These are phyloP conservation scores for Macroventuria anomochaeta DNA, from an alignment of 2,329 filamentous ascomycete species.

Conservation along the genomic window DNA sequence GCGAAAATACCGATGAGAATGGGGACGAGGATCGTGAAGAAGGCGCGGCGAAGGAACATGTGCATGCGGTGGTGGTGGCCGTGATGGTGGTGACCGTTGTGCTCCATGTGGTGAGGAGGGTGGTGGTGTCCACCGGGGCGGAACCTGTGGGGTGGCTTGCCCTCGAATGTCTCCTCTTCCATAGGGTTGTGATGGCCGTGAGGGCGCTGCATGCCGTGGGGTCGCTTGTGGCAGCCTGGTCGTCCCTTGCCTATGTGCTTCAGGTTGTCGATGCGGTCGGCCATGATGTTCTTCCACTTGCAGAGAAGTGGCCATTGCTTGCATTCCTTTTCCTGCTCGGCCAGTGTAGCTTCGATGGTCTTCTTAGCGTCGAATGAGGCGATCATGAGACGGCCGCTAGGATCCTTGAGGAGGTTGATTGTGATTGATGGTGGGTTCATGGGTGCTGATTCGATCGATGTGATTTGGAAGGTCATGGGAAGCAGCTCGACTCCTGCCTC, in stretches of 20 bases:
- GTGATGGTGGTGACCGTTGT: conserved; percentile 25
- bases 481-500: conserved; percentile 48
- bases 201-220: conserved; percentile 33
- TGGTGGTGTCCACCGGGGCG: conserved; percentile 36
- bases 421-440: conserved; percentile 43
- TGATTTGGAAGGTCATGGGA: conserved; percentile 48
- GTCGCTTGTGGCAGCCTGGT: conserved; percentile 41
- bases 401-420: conserved; percentile 48
- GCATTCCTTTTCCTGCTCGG: conserved; percentile 40
- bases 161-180: conserved; percentile 35
- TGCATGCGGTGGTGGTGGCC: conserved; percentile 33
- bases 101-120: conserved; percentile 30
- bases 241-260: conserved; percentile 43
- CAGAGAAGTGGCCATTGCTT: conserved; percentile 49
- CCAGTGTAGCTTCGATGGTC: conserved; percentile 25
- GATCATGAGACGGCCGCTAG: conserved; percentile 47
- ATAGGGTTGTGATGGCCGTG: conserved; percentile 38
- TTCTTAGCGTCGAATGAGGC: conserved; percentile 43
- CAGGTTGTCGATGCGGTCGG: conserved; percentile 44
- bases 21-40: conserved; percentile 70
- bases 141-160: conserved; percentile 46
- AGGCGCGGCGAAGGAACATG: conserved; percentile 57
- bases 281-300: conserved; percentile 52
- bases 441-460: conserved; percentile 40
- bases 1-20: conserved; percentile 72